Percentiles rank a stretch among this genome's conserved stretches.
phyloP scores from a whole-genome alignment of 2,329 filamentous ascomycete genomes.

The Aspergillus brasiliensis region DNA sequence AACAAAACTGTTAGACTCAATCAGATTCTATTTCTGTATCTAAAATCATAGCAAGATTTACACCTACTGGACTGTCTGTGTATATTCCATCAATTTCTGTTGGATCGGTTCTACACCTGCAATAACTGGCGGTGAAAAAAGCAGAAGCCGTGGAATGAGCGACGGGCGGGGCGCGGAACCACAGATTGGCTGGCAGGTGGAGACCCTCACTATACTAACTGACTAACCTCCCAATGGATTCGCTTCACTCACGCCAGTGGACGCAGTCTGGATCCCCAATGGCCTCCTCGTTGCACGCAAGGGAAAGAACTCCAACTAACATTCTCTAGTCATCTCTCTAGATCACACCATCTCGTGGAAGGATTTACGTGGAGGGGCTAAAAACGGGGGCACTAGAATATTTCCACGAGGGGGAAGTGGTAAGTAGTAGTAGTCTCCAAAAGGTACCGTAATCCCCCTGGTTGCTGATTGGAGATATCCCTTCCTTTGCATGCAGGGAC shows the following conservation, averaged over 20 bases:
- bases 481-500: neutral
- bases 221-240: too few species aligned
- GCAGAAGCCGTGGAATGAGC: neutral
- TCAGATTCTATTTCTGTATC: too few species aligned
- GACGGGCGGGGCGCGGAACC: neutral
- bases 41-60: too few species aligned
- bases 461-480: neutral
- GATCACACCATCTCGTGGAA: neutral
- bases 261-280: neutral
- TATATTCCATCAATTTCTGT: neutral
- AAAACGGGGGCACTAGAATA: neutral
- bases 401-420: neutral
- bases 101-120: neutral
- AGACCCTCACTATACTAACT: neutral
- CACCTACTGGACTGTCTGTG: too few species aligned
- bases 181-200: conserved; percentile 1
- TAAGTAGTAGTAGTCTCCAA: too few species aligned
- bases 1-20: too few species aligned
- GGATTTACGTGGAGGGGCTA: conserved; percentile 1
- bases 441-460: neutral
- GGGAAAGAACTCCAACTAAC: neutral
- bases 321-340: too few species aligned
- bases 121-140: neutral
- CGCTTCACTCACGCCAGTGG: neutral
- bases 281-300: neutral